These are phyloP conservation scores for Ilyonectria destructans DNA, from an alignment of 2,329 filamentous ascomycete species.

Conservation along the genomic window DNA sequence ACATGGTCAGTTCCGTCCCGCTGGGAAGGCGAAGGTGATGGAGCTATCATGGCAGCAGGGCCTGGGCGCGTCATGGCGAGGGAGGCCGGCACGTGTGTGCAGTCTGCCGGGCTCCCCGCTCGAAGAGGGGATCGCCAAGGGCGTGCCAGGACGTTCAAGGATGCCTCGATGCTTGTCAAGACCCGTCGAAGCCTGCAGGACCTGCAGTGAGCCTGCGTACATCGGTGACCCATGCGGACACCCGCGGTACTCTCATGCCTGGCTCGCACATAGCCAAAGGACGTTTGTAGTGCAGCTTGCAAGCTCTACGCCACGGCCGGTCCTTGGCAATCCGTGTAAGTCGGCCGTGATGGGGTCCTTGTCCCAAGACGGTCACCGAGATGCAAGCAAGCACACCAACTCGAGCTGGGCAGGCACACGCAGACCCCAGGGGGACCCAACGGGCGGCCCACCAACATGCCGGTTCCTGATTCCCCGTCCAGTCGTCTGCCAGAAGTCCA, in stretches of 20 bases:
- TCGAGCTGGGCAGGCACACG: not conserved
- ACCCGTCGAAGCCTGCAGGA: not conserved
- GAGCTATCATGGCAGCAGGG: conserved; percentile 30
- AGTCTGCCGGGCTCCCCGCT: conserved; percentile 33
- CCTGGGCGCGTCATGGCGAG: conserved; percentile 43
- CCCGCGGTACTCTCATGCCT: too few species aligned
- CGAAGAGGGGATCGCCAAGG: conserved; percentile 38
- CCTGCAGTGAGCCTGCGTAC: conserved; percentile 5
- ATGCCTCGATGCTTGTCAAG: conserved; percentile 7
- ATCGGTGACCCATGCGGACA: conserved; percentile 23
- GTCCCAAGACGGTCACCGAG: conserved; percentile 47
- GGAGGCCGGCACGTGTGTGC: conserved; percentile 45
- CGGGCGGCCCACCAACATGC: conserved; percentile 23
- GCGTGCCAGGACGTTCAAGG: conserved; percentile 27
- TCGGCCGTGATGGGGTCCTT: conserved; percentile 28
- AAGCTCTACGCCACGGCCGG: conserved; percentile 36
- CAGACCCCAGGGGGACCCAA: conserved; percentile 2
- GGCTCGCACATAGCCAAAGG: not conserved
- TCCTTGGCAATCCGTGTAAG: conserved; percentile 41
- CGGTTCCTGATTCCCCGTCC: conserved; percentile 36
- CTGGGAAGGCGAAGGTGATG: conserved; percentile 38
- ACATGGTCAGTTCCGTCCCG: conserved; percentile 37
- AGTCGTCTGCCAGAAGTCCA: not conserved
- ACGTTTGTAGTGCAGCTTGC: conserved; percentile 5
- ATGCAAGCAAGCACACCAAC: conserved; percentile 23